Conservation (phyloP, 1,139 yeast genomes). For the Scheffersomyces lignicola region DNA sequence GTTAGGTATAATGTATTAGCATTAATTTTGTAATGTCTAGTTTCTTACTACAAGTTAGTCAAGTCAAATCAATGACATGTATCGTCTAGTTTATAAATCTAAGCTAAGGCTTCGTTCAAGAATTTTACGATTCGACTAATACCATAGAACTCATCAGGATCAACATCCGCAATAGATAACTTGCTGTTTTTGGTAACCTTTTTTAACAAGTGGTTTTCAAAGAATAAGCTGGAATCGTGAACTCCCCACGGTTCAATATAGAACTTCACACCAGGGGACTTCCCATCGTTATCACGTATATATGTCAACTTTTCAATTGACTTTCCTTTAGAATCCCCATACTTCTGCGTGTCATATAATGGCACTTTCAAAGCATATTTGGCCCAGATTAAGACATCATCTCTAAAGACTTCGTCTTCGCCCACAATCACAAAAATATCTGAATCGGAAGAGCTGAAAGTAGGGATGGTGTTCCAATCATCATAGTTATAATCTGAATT, state of each 20-base stretch:
- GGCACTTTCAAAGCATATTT: conserved; percentile 33
- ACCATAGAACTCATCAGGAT: conserved; percentile 26
- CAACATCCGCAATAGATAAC: conserved; percentile 14
- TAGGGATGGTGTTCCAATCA: conserved; percentile 39
- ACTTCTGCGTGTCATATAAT: conserved; percentile 17
- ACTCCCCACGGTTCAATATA: conserved; percentile 47
- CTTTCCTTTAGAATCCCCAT: conserved; percentile 27
- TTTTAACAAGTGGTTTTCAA: conserved; percentile 23
- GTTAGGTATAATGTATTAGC: too few relatives aligned
- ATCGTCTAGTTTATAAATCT: too few relatives aligned
- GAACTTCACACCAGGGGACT: conserved; percentile 17
- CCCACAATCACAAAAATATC: conserved; percentile 37
- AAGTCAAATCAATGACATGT: too few relatives aligned
- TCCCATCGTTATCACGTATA: conserved; percentile 11
- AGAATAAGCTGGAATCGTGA: conserved; percentile 38
- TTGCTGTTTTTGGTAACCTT: conserved; percentile 10
- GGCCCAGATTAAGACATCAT: conserved; percentile 40
- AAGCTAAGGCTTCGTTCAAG: conserved; percentile 26
- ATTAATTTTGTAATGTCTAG: too few relatives aligned
- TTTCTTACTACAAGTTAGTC: too few relatives aligned
- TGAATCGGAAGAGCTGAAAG: conserved; percentile 24
- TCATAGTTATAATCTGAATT: conserved; percentile 15
- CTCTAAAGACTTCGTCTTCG: conserved; percentile 47
- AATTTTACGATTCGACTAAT: conserved; percentile 25
- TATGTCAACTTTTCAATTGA: conserved; percentile 8